A percentile compares a stretch with the other conserved stretches of the same genome.
Evolutionary conservation across 2,329 filamentous ascomycete species (phyloP).

Genomic region (Aureobasidium subglaciale): DNA sequence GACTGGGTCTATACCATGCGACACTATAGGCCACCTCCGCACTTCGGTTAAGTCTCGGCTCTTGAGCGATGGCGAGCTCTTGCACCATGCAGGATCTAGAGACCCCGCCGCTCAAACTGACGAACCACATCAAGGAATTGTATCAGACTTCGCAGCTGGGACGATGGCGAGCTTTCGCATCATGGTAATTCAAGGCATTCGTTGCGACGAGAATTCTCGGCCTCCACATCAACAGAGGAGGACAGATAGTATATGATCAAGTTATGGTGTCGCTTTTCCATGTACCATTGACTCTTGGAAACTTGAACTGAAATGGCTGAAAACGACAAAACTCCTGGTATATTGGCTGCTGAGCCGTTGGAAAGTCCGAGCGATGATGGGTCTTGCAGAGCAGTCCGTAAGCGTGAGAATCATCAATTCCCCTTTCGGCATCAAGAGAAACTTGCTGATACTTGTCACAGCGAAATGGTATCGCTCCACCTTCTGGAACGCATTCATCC

Average conservation of each 20-base stretch:
- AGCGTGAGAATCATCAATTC: background rate
- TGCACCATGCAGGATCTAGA: background rate
- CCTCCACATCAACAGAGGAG: background rate
- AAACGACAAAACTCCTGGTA: background rate
- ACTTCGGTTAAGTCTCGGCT: background rate
- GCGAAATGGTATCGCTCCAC: conserved; percentile 57
- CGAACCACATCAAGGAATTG: background rate
- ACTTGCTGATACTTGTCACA: background rate
- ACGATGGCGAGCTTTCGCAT: conserved; percentile 5
- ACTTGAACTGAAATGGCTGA: background rate
- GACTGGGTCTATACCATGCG: too few relatives aligned
- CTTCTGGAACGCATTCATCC: conserved; percentile 64
- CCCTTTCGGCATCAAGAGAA: background rate
- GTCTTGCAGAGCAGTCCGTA: background rate
- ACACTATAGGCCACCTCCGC: too few relatives aligned
- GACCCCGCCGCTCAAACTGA: background rate
- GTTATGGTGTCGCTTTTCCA: background rate
- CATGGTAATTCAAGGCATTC: background rate
- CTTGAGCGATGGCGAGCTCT: conserved; percentile 5
- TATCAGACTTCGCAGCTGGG: background rate
- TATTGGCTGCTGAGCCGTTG: background rate
- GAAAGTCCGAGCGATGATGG: conserved; percentile 4
- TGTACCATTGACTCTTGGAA: background rate
- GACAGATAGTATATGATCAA: background rate
- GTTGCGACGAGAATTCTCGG: background rate